phyloP scores from a whole-genome alignment of 192 early-diverging fungal genomes.

The Paraglomus brasilianum region DNA sequence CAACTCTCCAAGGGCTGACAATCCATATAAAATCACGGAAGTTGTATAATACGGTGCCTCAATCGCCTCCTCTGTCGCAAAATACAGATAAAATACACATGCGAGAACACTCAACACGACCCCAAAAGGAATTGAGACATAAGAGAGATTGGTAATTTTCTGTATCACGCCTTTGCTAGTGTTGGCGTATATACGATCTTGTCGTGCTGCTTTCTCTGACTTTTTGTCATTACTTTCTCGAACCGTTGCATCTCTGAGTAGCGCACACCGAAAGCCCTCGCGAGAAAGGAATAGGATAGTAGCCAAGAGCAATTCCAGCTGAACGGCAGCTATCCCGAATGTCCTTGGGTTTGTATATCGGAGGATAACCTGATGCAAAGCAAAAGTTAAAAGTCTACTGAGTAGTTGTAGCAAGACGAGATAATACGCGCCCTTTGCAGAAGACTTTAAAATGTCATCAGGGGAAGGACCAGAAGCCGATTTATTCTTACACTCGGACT shows the following conservation, averaged over 20 bases:
- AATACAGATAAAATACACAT: constrained; percentile 50
- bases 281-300: constrained; percentile 91
- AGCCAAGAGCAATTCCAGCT: constrained; percentile 83
- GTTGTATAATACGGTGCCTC: constrained; percentile 49
- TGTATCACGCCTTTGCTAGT: constrained; percentile 38
- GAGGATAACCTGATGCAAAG: constrained; percentile 74
- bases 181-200: constrained; percentile 37
- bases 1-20: constrained; percentile 80
- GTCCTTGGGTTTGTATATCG: constrained; percentile 68
- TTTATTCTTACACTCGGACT: no score
- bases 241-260: constrained; percentile 47
- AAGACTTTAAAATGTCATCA: constrained; percentile 48
- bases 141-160: constrained; percentile 72
- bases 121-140: constrained; percentile 64
- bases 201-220: constrained; percentile 28
- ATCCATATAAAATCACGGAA: constrained; percentile 64
- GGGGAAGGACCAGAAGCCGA: constrained; percentile 17
- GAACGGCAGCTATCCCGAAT: constrained; percentile 79
- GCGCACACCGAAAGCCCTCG: constrained; percentile 72
- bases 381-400: constrained; percentile 76
- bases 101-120: constrained; percentile 56
- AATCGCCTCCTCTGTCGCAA: constrained; percentile 31
- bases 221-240: constrained; percentile 28
- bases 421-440: constrained; percentile 72
- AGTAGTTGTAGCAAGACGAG: constrained; percentile 74